phyloP scores from a whole-genome alignment of 2,329 filamentous ascomycete species.

The Colletotrichum sp. region DNA sequence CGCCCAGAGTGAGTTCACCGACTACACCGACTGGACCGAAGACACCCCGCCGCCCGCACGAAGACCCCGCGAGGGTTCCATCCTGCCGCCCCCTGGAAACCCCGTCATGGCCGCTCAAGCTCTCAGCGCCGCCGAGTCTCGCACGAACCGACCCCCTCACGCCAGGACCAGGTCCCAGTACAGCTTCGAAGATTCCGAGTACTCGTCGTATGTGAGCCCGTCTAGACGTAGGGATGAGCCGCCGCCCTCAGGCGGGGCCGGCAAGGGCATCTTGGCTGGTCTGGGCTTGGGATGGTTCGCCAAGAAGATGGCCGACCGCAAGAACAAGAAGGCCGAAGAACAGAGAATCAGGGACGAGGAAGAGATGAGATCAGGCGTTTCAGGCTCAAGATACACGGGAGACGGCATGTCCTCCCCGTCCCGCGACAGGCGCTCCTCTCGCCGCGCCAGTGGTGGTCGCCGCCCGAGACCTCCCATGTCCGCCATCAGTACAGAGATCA shows the following conservation, averaged over 20 bases:
- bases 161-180: slow-evolving; percentile 46
- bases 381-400: slow-evolving; percentile 70
- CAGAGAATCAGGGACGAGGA: slow-evolving; percentile 53
- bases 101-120: slow-evolving; percentile 49
- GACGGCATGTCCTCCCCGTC: slow-evolving; percentile 64
- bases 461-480: slow-evolving; percentile 29
- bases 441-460: slow-evolving; percentile 27
- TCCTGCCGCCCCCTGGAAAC: slow-evolving; percentile 52
- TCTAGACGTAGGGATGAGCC: slow-evolving; percentile 59
- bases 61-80: slow-evolving; percentile 37
- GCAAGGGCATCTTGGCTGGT: slow-evolving; percentile 63
- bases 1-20: slow-evolving; percentile 57
- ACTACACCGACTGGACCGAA: slow-evolving; percentile 45
- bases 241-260: slow-evolving; percentile 50
- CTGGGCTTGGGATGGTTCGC: slow-evolving; percentile 73
- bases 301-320: slow-evolving; percentile 66
- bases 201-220: slow-evolving; percentile 66
- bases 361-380: slow-evolving; percentile 62
- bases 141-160: slow-evolving; percentile 53
- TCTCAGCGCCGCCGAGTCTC: slow-evolving; percentile 48
- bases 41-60: slow-evolving; percentile 22
- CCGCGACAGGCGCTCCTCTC: slow-evolving; percentile 24
- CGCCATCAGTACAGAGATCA: slow-evolving; percentile 19
- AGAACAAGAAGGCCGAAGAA: slow-evolving; percentile 51
- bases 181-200: slow-evolving; percentile 59